A percentile compares a stretch with the other conserved stretches of the same genome.
Conservation (phyloP, 2,329 filamentous ascomycete genomes). For the Epichloe sibirici region DNA sequence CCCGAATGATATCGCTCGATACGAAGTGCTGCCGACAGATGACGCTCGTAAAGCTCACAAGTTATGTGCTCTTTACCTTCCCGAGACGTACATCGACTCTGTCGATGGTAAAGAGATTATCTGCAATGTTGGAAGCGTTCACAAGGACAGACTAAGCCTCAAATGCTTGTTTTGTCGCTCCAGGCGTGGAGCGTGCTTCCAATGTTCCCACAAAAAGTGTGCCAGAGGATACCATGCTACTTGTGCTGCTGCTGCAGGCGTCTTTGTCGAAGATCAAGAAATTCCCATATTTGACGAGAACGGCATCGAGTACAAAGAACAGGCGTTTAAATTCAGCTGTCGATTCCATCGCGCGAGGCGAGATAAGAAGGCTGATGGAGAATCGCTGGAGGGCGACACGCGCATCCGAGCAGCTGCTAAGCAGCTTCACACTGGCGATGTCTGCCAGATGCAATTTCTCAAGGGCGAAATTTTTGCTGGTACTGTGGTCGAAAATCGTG, state of each 20-base stretch:
- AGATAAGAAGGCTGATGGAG: slow-evolving; percentile 59
- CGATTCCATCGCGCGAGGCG: slow-evolving; percentile 87
- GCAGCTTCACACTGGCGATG: slow-evolving; percentile 56
- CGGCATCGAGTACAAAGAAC: slow-evolving; percentile 82
- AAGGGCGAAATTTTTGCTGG: slow-evolving; percentile 85
- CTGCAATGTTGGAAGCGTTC: slow-evolving; percentile 67
- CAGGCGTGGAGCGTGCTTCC: slow-evolving; percentile 90
- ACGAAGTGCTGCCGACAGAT: slow-evolving; percentile 76
- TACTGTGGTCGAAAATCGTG: slow-evolving; percentile 71
- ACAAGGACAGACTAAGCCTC: slow-evolving; percentile 76
- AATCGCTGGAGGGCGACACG: slow-evolving; percentile 56
- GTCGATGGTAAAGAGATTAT: slow-evolving; percentile 62
- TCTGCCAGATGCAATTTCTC: slow-evolving; percentile 78
- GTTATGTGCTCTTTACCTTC: slow-evolving; percentile 79
- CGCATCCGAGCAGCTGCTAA: slow-evolving; percentile 57
- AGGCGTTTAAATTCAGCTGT: slow-evolving; percentile 86
- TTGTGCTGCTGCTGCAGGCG: slow-evolving; percentile 82
- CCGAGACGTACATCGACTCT: slow-evolving; percentile 76
- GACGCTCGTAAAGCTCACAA: slow-evolving; percentile 80
- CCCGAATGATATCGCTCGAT: slow-evolving; percentile 74
- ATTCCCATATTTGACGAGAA: slow-evolving; percentile 83
- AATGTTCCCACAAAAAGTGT: slow-evolving; percentile 92
- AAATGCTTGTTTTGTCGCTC: slow-evolving; percentile 94
- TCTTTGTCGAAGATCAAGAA: slow-evolving; percentile 78
- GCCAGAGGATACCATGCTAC: slow-evolving; percentile 89